Evolutionary conservation across 805 yeast genomes (phyloP).

Genomic region (Teunomyces atbi): DNA sequence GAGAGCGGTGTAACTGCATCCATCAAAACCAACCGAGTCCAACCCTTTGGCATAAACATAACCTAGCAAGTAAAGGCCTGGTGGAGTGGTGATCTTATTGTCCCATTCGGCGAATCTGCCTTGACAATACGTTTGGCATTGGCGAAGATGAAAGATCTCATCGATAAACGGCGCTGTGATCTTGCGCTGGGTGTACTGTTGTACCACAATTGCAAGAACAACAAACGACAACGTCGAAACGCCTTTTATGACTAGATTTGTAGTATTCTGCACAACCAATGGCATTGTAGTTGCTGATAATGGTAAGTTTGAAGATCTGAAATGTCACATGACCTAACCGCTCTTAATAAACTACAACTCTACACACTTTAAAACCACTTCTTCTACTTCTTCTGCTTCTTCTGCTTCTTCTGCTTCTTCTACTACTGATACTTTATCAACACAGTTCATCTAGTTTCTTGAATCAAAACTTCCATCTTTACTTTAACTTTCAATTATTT

Average conservation of each 20-base stretch:
- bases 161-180: slow-evolving; percentile 51
- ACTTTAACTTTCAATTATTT: too few species aligned
- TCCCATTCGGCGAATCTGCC: slow-evolving; percentile 75
- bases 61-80: slow-evolving; percentile 71
- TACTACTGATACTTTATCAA: too few species aligned
- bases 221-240: slow-evolving; percentile 5
- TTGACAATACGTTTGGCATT: slow-evolving; percentile 63
- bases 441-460: too few species aligned
- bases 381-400: too few species aligned
- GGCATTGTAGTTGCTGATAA: background rate
- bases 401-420: too few species aligned
- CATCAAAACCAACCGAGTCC: slow-evolving; percentile 26
- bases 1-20: slow-evolving; percentile 24
- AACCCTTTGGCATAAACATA: slow-evolving; percentile 37
- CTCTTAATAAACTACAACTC: background rate
- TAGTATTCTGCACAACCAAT: background rate
- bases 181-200: slow-evolving; percentile 10
- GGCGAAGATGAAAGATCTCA: slow-evolving; percentile 84
- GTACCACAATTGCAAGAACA: slow-evolving; percentile 12
- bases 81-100: slow-evolving; percentile 92
- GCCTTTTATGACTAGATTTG: background rate
- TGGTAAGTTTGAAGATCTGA: background rate
- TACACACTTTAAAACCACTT: too few species aligned
- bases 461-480: background rate
- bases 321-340: slow-evolving; percentile 1